Evolutionary conservation across 345 rosid species (phyloP).

Genomic region (Syzygium oleosum): DNA sequence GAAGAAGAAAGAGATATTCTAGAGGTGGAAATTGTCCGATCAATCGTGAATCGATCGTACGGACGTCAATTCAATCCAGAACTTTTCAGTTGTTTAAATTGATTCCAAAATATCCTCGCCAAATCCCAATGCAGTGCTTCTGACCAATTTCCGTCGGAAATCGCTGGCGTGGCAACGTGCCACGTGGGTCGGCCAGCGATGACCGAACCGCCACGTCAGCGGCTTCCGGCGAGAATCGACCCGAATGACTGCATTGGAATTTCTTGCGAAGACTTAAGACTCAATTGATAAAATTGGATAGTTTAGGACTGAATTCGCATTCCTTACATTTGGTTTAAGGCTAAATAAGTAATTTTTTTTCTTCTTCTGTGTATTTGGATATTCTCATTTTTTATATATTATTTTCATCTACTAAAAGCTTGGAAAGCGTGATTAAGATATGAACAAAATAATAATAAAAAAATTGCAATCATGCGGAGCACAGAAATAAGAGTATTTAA

Average conservation of each 20-base stretch:
- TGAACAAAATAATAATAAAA: background rate
- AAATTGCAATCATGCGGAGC: background rate
- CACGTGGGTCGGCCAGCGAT: no score
- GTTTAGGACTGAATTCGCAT: accelerated
- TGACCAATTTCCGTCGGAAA: no score
- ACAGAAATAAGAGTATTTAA: background rate
- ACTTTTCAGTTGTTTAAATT: background rate
- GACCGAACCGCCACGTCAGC: accelerated
- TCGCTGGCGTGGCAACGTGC: accelerated
- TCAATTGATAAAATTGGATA: accelerated
- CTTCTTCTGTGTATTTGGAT: background rate
- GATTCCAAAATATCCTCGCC: accelerated
- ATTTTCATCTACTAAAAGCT: background rate
- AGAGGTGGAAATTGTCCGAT: background rate
- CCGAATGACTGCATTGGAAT: background rate
- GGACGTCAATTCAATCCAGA: no score
- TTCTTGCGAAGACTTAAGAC: accelerated
- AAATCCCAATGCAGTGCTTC: background rate
- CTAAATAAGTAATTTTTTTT: background rate
- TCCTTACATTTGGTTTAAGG: background rate
- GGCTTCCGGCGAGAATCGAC: accelerated
- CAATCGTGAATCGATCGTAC: accelerated
- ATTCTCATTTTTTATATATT: background rate
- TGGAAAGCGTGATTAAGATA: background rate
- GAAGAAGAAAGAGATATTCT: background rate